Evolutionary conservation across 1,284 basidiomycete species (phyloP), one percentile per base, ranked within the genome.

Genomic region (Apiotrichum porosum): DNA sequence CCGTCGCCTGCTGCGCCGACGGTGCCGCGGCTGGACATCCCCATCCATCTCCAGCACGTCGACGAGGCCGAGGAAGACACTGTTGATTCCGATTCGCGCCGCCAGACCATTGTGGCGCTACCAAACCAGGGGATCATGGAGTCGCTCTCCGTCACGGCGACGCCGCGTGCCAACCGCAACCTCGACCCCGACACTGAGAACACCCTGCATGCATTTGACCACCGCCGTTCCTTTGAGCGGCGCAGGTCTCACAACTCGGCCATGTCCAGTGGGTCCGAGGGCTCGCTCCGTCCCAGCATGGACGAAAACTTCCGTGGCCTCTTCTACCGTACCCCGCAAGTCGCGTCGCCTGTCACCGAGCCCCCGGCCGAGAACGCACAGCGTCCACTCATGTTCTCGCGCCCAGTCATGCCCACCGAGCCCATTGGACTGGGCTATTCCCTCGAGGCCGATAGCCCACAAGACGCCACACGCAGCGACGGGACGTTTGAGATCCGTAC

Each of bases 261-360:
- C 31, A 15, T 42, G 14, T 55, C 53, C 3, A 51, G 49, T 1
- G 47, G 49, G 22, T 48, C 45, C 2, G 52, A 52, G 34, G 39
- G 42, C 2, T 51, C 48, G 6, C 14, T 48, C 32, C 48, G 48
- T 33, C 45, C 41, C 15, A 57, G 51, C 31, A 18, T 57, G 9
- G 55, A 57, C 31, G 55, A 51, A 26, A 45, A 32, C 32, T 49
- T 49, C 21, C 48, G 66, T 53, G 65, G 63, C 9, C 49, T 71
- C 13, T 71, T 71, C 60, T 71, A 67, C 56, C 62, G 66, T 10
- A 66, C 69, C 3, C 69, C 69, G 3, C 47, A 56, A 21, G 60
- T 65, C 35, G 19, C 39, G 33, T 37, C 46, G 33, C 44, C 50
- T 15, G n/a, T 37, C 28, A n/a, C 32, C 26, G 17, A 34, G 19